Evolutionary conservation across 306 rosid genomes (phyloP), one percentile per base, ranked within the genome.

Genomic region (Prunus kanzakura): DNA sequence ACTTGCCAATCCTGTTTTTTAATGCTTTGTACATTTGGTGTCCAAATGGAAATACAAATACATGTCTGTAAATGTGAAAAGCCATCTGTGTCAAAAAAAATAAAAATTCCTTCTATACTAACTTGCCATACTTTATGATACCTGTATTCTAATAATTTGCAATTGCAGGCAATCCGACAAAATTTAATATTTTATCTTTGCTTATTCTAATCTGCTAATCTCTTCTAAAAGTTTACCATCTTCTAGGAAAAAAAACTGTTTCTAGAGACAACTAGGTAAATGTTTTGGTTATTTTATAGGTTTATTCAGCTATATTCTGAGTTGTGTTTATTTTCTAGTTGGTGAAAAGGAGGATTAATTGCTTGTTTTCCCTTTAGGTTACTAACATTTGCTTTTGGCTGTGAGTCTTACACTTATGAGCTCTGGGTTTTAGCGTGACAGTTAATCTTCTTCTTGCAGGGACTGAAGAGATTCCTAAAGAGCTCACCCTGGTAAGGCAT

Each of bases 391-490:
- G 65, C 19, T 41, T 74, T 60, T 78, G 57, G 47, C 14, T 71
- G 64, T 67, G 22, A 11, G 22, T 50, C 54, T 77, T 51, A 46
- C 60, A 20, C 50, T 19, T 58, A 19, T 27, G 30, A 75, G 63
- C 58, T 64, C 56, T 23, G 54, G 29, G 1, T 20, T 71, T 79
- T 61, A 8, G 50, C 27, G 50, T 86, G 75, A 84, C 61, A 82
- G 19, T 55, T 85, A 7, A 66, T 69, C 76, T 73, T 80, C 77
- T 77, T 75, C 82, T 74, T 89, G 78, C 97, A 95, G 97, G 82
- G 82, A 89, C 96, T 12, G 96, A 89, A 87, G 99, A 92, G 72
- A 85, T 83, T 62, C 90, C 96, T 13, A 84, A 83, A 87, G 96
- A 92, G 74, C 85, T 88, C 76, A 82, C 90, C 76, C 76, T 87